These are phyloP conservation scores for Tricholoma furcatifolium DNA, from an alignment of 768 basidiomycete species.

Conservation along the genomic window DNA sequence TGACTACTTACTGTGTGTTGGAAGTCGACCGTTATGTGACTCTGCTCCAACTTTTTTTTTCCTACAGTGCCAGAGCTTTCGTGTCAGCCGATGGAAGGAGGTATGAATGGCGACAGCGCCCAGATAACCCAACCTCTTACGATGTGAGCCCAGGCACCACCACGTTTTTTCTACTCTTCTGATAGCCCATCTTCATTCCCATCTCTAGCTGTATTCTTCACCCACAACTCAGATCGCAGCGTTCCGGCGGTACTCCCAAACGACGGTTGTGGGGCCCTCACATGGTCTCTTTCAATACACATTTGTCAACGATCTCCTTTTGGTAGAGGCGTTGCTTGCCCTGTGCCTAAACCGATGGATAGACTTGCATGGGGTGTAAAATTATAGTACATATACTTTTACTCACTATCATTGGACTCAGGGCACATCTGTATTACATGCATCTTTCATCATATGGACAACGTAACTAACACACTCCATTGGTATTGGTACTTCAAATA, in stretches of 20 bases:
- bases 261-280: conserved; percentile 60
- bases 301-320: conserved; percentile 57
- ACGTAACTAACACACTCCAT: conserved; percentile 22
- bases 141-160: conserved; percentile 45
- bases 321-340: conserved; percentile 63
- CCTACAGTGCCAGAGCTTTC: conserved; percentile 58
- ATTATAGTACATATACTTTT: conserved; percentile 4
- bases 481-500: conserved; percentile 20
- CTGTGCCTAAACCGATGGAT: conserved; percentile 76
- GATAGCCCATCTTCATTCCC: not conserved
- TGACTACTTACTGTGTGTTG: conserved; percentile 29
- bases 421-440: conserved; percentile 9
- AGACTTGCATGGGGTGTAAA: conserved; percentile 53
- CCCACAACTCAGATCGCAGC: conserved; percentile 52
- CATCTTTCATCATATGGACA: conserved; percentile 16
- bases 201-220: conserved; percentile 44
- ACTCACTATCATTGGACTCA: conserved; percentile 8
- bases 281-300: conserved; percentile 64
- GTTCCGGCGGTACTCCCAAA: conserved; percentile 52
- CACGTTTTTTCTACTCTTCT: conserved; percentile 2
- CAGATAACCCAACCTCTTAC: conserved; percentile 49
- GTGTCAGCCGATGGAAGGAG: conserved; percentile 51
- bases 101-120: conserved; percentile 66
- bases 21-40: conserved; percentile 15
- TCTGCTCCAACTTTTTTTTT: conserved; percentile 16